Conservation (phyloP, 352 stramenopile genomes). For the Globisporangium alternatum region DNA sequence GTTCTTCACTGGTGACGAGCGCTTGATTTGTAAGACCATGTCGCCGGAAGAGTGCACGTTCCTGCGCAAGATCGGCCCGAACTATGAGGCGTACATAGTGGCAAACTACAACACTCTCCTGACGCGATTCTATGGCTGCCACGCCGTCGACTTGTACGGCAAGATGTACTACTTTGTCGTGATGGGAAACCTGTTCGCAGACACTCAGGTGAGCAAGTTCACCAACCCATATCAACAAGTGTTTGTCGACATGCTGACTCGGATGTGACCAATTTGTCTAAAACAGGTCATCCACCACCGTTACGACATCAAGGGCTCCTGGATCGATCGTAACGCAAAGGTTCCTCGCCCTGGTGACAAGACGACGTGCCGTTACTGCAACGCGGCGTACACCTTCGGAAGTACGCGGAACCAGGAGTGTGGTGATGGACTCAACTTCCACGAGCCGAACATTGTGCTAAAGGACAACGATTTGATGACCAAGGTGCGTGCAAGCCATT, state of each 20-base stretch:
- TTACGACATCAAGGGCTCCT: conserved; percentile 92
- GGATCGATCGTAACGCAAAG: conserved; percentile 85
- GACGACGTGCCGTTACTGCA: conserved; percentile 84
- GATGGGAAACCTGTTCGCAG: conserved; percentile 90
- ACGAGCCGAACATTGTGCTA: conserved; percentile 86
- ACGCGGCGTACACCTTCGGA: conserved; percentile 84
- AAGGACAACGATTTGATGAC: conserved; percentile 90
- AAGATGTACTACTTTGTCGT: conserved; percentile 93
- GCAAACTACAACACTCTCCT: conserved; percentile 81
- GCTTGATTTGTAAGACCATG: conserved; percentile 91
- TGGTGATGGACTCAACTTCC: conserved; percentile 82
- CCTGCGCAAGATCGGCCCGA: conserved; percentile 79
- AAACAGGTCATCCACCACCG: conserved; percentile 69
- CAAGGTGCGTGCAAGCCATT: conserved; percentile 39
- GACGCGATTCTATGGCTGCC: conserved; percentile 89
- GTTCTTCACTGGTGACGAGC: conserved; percentile 89
- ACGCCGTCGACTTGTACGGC: conserved; percentile 86
- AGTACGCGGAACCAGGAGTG: conserved; percentile 83
- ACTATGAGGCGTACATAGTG: conserved; percentile 86
- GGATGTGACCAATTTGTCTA: not conserved
- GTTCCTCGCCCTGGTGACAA: conserved; percentile 77
- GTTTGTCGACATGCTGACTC: not conserved
- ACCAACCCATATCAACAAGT: not conserved
- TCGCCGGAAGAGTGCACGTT: conserved; percentile 83
- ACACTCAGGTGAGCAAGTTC: conserved; percentile 50